Conservation (phyloP, 257 asterid genomes). For the Solanum peruvianum region DNA sequence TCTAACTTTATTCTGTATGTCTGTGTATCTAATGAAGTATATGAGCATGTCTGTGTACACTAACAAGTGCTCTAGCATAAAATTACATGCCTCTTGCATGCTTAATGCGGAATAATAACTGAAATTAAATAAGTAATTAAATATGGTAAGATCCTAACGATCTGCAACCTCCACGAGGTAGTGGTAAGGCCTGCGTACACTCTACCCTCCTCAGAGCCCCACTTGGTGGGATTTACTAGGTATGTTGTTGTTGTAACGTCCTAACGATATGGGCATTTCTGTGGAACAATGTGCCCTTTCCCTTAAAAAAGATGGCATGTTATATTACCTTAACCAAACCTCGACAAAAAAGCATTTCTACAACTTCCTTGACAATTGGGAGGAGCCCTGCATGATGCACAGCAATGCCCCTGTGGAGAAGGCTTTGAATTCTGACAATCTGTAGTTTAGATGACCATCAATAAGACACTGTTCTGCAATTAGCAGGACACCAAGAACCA, state of each 20-base stretch:
- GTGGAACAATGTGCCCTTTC: not conserved
- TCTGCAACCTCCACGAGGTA: not conserved
- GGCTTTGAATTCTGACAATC: conserved; percentile 93
- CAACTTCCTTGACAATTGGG: conserved; percentile 98
- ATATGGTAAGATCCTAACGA: not conserved
- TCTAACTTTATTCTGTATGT: not conserved
- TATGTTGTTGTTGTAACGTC: not conserved
- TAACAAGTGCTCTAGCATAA: not conserved
- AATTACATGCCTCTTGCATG: not conserved
- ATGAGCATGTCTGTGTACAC: not conserved
- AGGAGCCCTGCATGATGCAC: conserved; percentile 98
- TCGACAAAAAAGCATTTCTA: conserved; percentile 99
- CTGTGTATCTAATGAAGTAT: not conserved
- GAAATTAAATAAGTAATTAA: not conserved
- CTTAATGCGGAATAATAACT: not conserved
- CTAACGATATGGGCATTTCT: not conserved
- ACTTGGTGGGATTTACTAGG: not conserved
- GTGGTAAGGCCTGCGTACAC: not conserved
- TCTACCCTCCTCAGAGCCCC: not conserved
- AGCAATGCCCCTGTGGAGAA: conserved; percentile 88
- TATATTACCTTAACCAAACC: conserved; percentile 81
- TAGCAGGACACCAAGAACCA: not conserved
- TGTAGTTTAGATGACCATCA: conserved; percentile 20
- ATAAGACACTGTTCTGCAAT: not conserved
- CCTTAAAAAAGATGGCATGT: not conserved